Percentiles rank a stretch among this genome's conserved stretches.
These are phyloP conservation scores for Phytophthora chlamydospora DNA, from an alignment of 352 stramenopile genomes.

Conservation along the genomic window DNA sequence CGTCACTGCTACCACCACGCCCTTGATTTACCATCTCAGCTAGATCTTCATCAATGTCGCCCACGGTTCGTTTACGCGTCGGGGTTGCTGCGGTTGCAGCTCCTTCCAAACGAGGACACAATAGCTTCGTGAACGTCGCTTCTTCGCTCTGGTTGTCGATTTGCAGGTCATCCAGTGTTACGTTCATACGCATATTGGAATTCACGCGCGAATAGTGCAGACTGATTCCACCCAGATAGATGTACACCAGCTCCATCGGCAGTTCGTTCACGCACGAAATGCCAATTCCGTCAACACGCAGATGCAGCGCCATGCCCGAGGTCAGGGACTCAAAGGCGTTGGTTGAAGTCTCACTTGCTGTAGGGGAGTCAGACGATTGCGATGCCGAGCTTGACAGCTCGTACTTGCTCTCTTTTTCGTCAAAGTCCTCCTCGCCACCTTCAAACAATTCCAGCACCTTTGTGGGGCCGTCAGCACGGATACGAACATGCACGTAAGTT, in stretches of 20 bases:
- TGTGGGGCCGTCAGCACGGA: constrained; percentile 88
- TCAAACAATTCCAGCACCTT: constrained; percentile 93
- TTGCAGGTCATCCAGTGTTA: constrained; percentile 87
- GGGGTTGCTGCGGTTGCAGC: constrained; percentile 13
- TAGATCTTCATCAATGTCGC: constrained; percentile 58
- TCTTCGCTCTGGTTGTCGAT: constrained; percentile 89
- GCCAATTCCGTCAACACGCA: constrained; percentile 79
- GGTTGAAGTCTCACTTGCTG: constrained; percentile 75
- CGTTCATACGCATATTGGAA: constrained; percentile 84
- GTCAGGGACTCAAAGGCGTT: constrained; percentile 71
- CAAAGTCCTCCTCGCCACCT: constrained; percentile 86
- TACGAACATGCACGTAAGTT: constrained; percentile 86
- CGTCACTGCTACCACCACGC: constrained; percentile 22
- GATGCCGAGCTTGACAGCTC: constrained; percentile 73
- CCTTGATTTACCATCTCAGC: constrained; percentile 48
- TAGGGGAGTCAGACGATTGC: constrained; percentile 69
- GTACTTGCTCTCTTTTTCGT: constrained; percentile 83
- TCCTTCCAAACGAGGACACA: constrained; percentile 74
- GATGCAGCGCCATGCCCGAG: constrained; percentile 70
- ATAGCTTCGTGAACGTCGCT: constrained; percentile 83
- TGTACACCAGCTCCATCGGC: constrained; percentile 87
- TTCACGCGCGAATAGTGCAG: constrained; percentile 78
- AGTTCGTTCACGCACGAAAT: constrained; percentile 90
- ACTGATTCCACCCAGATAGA: constrained; percentile 84
- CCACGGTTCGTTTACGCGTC: constrained; percentile 44